These are phyloP conservation scores for Wickerhamiella qilinensis DNA, from an alignment of 805 yeast species.

Conservation along the genomic window DNA sequence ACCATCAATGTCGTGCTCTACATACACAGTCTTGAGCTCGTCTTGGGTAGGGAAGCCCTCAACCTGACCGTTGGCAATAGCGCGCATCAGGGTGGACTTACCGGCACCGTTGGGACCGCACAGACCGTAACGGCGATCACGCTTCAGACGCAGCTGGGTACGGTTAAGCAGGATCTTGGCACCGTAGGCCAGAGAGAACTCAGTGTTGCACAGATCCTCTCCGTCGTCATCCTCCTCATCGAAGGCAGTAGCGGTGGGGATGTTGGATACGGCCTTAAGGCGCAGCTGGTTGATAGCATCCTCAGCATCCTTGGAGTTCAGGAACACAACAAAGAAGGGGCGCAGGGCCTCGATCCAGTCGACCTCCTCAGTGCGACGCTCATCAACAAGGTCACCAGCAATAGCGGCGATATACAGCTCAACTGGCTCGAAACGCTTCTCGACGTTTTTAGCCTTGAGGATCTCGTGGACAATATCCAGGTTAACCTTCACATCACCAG, in stretches of 20 bases:
- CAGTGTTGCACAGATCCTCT: slow-evolving; percentile 99
- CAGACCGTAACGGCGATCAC: slow-evolving; percentile 96
- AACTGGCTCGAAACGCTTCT: slow-evolving; percentile 64
- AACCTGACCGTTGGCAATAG: slow-evolving; percentile 94
- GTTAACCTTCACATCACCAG: slow-evolving; percentile 91
- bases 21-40: slow-evolving; percentile 97
- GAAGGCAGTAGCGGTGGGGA: slow-evolving; percentile 87
- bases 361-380: slow-evolving; percentile 83
- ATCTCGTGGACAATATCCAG: slow-evolving; percentile 63
- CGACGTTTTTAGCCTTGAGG: slow-evolving; percentile 44
- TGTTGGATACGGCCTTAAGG: slow-evolving; percentile 93
- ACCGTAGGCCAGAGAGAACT: slow-evolving; percentile 99
- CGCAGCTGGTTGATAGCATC: slow-evolving; percentile 86
- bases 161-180: slow-evolving; percentile 99
- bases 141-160: slow-evolving; percentile 88
- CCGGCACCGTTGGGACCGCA: slow-evolving; percentile 99
- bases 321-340: slow-evolving; percentile 91
- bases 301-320: slow-evolving; percentile 85
- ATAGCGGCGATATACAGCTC: slow-evolving; percentile 78
- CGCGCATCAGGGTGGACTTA: slow-evolving; percentile 97
- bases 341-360: slow-evolving; percentile 80
- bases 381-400: slow-evolving; percentile 98
- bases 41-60: slow-evolving; percentile 99
- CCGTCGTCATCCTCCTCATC: slow-evolving; percentile 92
- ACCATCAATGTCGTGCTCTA: slow-evolving; percentile 99